phyloP scores from a whole-genome alignment of 2,329 filamentous ascomycete genomes.

The Calycina marina region DNA sequence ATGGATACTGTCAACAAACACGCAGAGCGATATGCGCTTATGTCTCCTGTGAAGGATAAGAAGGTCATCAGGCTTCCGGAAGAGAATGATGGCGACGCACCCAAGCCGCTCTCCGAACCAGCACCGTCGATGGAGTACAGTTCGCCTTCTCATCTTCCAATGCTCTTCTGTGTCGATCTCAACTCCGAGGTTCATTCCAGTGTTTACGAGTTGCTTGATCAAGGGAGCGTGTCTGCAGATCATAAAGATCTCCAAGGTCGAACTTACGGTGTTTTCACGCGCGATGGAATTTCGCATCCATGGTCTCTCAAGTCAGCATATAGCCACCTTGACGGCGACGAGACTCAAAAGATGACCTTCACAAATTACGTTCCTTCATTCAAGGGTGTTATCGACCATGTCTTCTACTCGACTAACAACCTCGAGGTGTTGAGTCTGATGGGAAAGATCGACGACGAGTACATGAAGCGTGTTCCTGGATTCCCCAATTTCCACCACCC shows the following conservation, averaged over 20 bases:
- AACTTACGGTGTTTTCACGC: slow-evolving; percentile 86
- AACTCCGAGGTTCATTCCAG: slow-evolving; percentile 81
- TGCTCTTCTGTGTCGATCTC: slow-evolving; percentile 89
- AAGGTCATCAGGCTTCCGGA: slow-evolving; percentile 22
- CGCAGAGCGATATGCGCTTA: slow-evolving; percentile 71
- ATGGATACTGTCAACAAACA: slow-evolving; percentile 84
- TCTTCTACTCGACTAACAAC: slow-evolving; percentile 83
- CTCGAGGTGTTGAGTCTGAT: slow-evolving; percentile 52
- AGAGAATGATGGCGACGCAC: slow-evolving; percentile 30
- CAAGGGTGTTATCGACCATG: slow-evolving; percentile 84
- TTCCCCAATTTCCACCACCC: slow-evolving; percentile 67
- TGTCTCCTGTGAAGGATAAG: slow-evolving; percentile 73
- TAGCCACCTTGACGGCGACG: slow-evolving; percentile 62
- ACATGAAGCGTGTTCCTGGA: slow-evolving; percentile 54
- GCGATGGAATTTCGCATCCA: slow-evolving; percentile 82
- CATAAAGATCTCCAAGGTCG: slow-evolving; percentile 69
- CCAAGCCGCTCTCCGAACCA: slow-evolving; percentile 39
- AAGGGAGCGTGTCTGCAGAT: slow-evolving; percentile 61
- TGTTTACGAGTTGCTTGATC: slow-evolving; percentile 78
- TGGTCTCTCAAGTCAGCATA: slow-evolving; percentile 92
- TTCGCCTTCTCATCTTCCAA: slow-evolving; percentile 72
- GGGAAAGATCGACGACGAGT: slow-evolving; percentile 56
- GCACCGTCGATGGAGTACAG: slow-evolving; percentile 78
- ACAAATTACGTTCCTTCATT: slow-evolving; percentile 97
- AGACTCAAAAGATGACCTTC: slow-evolving; percentile 73